A percentile compares a stretch with the other conserved stretches of the same genome.
phyloP scores from a whole-genome alignment of 2,329 filamentous ascomycete genomes.

The Blastomyces parvus region DNA sequence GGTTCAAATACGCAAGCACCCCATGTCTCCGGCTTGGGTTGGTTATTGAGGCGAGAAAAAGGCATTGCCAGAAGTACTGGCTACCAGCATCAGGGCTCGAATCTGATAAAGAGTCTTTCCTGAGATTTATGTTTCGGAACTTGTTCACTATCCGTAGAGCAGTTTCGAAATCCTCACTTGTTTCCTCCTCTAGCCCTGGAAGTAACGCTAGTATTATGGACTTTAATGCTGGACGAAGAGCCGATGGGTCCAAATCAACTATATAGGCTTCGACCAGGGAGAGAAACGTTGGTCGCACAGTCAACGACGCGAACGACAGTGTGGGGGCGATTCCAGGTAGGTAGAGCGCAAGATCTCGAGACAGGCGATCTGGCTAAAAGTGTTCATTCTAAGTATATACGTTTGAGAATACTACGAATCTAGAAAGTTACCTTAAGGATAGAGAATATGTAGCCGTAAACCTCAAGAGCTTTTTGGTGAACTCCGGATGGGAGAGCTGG shows the following conservation, averaged over 20 bases:
- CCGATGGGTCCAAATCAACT: slow-evolving; percentile 57
- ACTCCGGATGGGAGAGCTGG: slow-evolving; percentile 88
- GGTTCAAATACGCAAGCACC: slow-evolving; percentile 74
- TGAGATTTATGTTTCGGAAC: slow-evolving; percentile 51
- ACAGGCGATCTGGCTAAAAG: slow-evolving; percentile 57
- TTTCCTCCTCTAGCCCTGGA: slow-evolving; percentile 89
- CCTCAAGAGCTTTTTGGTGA: slow-evolving; percentile 92
- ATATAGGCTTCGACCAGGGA: slow-evolving; percentile 75
- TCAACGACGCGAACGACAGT: slow-evolving; percentile 87
- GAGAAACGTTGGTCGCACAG: slow-evolving; percentile 77
- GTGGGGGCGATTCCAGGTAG: slow-evolving; percentile 82
- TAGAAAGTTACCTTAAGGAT: slow-evolving; percentile 56
- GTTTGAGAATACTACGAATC: not conserved
- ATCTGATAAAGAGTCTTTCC: slow-evolving; percentile 30
- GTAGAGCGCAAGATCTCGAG: slow-evolving; percentile 74
- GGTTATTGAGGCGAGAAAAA: slow-evolving; percentile 88
- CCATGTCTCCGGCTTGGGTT: slow-evolving; percentile 76
- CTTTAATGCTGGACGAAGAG: slow-evolving; percentile 79
- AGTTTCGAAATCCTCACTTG: slow-evolving; percentile 90
- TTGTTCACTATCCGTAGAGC: slow-evolving; percentile 69
- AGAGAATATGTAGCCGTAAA: slow-evolving; percentile 82
- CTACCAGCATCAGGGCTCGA: slow-evolving; percentile 50
- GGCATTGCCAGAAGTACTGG: slow-evolving; percentile 96
- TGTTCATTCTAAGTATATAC: not conserved
- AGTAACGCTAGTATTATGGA: slow-evolving; percentile 80